These are phyloP conservation scores for Grosmannia serpens DNA, from an alignment of 2,329 filamentous ascomycete species.

Conservation along the genomic window DNA sequence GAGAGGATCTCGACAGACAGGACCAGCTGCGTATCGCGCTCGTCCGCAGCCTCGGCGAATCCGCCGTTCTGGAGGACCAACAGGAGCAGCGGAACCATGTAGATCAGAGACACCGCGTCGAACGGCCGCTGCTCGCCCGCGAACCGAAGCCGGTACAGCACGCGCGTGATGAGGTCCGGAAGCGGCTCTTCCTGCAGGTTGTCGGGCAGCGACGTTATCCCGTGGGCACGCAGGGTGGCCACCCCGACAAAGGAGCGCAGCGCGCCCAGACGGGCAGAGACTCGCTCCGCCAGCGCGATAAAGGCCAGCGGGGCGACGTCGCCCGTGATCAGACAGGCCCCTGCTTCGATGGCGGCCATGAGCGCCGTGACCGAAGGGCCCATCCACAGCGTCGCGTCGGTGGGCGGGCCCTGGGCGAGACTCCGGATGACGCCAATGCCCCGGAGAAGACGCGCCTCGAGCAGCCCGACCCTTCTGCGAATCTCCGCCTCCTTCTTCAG, in stretches of 20 bases:
- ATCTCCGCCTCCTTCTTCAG: conserved; percentile 77
- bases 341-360: conserved; percentile 63
- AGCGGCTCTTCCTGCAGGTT: conserved; percentile 70
- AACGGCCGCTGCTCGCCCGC: conserved; percentile 89
- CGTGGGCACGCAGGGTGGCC: conserved; percentile 71
- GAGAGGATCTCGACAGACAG: conserved; percentile 79
- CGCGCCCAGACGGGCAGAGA: conserved; percentile 61
- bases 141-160: conserved; percentile 84
- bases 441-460: conserved; percentile 62
- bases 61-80: conserved; percentile 69
- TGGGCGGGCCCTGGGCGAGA: conserved; percentile 78
- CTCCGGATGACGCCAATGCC: conserved; percentile 78
- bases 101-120: conserved; percentile 76
- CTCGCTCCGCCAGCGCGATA: conserved; percentile 64
- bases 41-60: conserved; percentile 60
- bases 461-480: conserved; percentile 55
- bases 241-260: conserved; percentile 77
- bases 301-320: conserved; percentile 69
- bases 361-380: conserved; percentile 66
- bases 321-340: conserved; percentile 70
- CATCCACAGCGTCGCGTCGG: conserved; percentile 80
- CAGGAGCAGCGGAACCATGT: conserved; percentile 73
- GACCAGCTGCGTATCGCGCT: conserved; percentile 79
- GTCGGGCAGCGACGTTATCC: conserved; percentile 59
- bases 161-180: conserved; percentile 71